These are phyloP conservation scores for Botryococcus braunii DNA, from an alignment of 163 green algal species.

Conservation along the genomic window DNA sequence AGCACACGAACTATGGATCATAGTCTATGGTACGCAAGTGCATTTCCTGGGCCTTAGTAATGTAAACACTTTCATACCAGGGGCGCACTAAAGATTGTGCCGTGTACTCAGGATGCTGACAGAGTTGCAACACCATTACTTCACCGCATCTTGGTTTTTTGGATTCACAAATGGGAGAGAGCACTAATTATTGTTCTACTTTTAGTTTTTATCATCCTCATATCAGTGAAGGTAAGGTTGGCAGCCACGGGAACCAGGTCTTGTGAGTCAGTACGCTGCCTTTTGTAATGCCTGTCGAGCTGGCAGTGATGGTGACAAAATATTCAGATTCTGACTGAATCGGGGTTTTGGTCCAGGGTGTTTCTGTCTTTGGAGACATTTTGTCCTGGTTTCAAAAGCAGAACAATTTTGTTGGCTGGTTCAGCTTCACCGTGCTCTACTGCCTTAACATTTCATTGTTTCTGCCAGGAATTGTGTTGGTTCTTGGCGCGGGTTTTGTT, in stretches of 20 bases:
- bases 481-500: constrained; percentile 26
- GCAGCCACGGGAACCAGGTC: constrained; percentile 4
- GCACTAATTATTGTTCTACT: constrained; percentile 29
- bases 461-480: constrained; percentile 23
- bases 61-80: no score
- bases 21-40: no score
- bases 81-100: no score
- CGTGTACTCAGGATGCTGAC: no score
- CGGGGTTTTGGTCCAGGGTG: constrained; percentile 21
- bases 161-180: constrained; percentile 41
- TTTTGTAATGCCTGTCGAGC: not conserved
- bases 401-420: constrained; percentile 51
- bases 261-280: not conserved
- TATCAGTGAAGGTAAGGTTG: constrained; percentile 43
- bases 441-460: constrained; percentile 20
- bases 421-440: constrained; percentile 29
- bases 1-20: no score
- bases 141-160: no score
- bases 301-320: not conserved
- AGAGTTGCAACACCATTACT: no score
- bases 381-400: constrained; percentile 44
- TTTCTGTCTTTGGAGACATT: constrained; percentile 37
- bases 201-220: constrained; percentile 42
- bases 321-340: not conserved
- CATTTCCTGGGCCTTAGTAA: no score